A percentile compares a stretch with the other conserved stretches of the same genome.
Evolutionary conservation across 306 rosid genomes (phyloP).

Genomic region (Psophocarpus tetragonolobus): DNA sequence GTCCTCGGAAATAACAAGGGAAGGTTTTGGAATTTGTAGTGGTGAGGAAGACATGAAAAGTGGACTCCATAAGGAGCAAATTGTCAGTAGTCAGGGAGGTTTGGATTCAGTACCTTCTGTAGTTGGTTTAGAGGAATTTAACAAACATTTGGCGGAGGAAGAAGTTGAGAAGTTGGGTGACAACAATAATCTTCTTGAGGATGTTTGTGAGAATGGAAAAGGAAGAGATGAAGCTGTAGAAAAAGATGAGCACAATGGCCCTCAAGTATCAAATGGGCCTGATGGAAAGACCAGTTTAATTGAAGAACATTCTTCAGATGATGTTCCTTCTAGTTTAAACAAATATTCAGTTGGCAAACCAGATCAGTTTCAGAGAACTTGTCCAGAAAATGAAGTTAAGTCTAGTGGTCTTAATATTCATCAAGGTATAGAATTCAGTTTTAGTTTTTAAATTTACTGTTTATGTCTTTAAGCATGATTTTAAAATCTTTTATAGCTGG

Average conservation of each 20-base stretch:
- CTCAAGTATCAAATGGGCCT: constrained; percentile 16
- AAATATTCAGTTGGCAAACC: background rate
- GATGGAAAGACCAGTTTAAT: background rate
- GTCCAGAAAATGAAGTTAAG: background rate
- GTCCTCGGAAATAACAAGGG: background rate
- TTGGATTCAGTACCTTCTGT: background rate
- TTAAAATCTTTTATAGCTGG: background rate
- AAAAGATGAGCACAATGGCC: background rate
- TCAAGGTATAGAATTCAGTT: constrained; percentile 15
- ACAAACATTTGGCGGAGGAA: background rate
- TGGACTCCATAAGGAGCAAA: background rate
- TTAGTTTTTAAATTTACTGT: background rate
- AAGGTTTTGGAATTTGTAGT: background rate
- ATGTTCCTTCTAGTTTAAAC: background rate
- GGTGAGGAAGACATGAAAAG: background rate
- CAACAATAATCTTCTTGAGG: background rate
- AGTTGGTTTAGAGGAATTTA: background rate
- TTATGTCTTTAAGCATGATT: background rate
- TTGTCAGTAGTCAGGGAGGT: background rate
- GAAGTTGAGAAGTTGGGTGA: background rate
- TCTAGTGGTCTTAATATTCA: background rate
- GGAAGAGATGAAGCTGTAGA: background rate
- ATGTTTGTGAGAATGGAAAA: background rate
- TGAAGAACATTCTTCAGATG: background rate
- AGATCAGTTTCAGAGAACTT: background rate